These are phyloP conservation scores for Metschnikowia santaceciliae DNA, from an alignment of 805 yeast species.

Conservation along the genomic window DNA sequence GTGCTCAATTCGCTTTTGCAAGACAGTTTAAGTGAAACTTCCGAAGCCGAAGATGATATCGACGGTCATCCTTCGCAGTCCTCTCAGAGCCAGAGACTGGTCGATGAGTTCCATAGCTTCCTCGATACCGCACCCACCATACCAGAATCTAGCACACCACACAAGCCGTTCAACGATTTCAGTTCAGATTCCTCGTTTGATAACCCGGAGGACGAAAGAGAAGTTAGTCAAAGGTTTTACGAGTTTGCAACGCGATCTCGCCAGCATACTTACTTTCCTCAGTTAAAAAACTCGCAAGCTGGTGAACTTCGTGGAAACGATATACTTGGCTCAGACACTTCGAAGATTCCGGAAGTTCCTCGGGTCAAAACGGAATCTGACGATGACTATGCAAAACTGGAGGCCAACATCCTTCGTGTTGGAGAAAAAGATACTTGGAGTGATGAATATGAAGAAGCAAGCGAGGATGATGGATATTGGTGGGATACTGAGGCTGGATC, in stretches of 20 bases:
- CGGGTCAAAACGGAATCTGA: not conserved
- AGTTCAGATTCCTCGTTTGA: constrained; percentile 13
- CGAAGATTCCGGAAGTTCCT: not conserved
- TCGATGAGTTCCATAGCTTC: not conserved
- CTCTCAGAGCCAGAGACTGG: not conserved
- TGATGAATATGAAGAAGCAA: not conserved
- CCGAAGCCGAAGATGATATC: not conserved
- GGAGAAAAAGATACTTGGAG: constrained; percentile 3
- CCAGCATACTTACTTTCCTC: not conserved
- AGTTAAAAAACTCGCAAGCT: not conserved
- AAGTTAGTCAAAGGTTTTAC: constrained; percentile 10
- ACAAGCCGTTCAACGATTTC: constrained; percentile 6
- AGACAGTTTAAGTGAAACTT: not conserved
- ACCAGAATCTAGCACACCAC: not conserved
- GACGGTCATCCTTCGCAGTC: not conserved
- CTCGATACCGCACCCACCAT: not conserved
- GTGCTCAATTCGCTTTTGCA: not conserved
- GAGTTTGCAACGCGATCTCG: constrained; percentile 13
- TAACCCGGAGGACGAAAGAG: constrained; percentile 6
- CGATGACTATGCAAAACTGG: not conserved
- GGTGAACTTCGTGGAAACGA: not conserved
- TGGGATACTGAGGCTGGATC: not conserved
- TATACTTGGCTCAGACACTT: not conserved
- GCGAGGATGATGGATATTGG: constrained; percentile 4
- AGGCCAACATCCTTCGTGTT: not conserved